These are phyloP conservation scores for Colletotrichum cuscutae DNA, from an alignment of 2,329 filamentous ascomycete species.

Conservation along the genomic window DNA sequence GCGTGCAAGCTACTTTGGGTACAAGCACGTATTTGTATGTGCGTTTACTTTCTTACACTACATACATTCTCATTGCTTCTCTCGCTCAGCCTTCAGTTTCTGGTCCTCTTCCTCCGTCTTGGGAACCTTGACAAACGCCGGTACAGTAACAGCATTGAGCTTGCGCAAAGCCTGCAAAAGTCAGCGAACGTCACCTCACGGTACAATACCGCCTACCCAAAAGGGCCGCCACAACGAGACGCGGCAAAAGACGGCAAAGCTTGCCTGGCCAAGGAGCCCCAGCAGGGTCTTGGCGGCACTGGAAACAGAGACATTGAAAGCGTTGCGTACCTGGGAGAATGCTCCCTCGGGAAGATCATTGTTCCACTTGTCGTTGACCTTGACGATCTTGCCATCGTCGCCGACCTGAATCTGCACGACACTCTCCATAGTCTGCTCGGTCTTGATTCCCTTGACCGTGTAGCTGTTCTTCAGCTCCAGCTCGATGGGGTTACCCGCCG, in stretches of 20 bases:
- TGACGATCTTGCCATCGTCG: conserved; percentile 46
- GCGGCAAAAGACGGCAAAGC: conserved; percentile 25
- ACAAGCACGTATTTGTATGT: too few relatives aligned
- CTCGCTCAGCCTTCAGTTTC: conserved; percentile 44
- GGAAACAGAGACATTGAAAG: neutral
- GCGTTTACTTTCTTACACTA: too few relatives aligned
- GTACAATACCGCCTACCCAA: conserved; percentile 27
- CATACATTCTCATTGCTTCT: conserved; percentile 29
- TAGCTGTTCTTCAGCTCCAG: conserved; percentile 56
- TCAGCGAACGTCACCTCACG: neutral
- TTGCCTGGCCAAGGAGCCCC: conserved; percentile 2
- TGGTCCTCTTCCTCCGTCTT: conserved; percentile 47
- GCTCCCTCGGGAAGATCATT: conserved; percentile 47
- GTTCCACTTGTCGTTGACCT: conserved; percentile 50
- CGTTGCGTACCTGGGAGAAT: conserved; percentile 45
- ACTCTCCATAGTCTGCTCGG: conserved; percentile 45
- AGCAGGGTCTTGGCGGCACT: neutral
- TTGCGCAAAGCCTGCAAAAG: conserved; percentile 45
- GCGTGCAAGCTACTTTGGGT: too few relatives aligned
- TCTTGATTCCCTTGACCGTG: conserved; percentile 45
- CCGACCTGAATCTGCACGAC: conserved; percentile 45
- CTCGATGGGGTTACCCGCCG: conserved; percentile 67
- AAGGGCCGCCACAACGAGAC: conserved; percentile 39
- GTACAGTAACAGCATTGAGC: conserved; percentile 48
- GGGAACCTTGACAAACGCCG: conserved; percentile 46